These are phyloP conservation scores for Fraxinus sp. DNA, from an alignment of 305 asterid genomes.

Conservation along the genomic window DNA sequence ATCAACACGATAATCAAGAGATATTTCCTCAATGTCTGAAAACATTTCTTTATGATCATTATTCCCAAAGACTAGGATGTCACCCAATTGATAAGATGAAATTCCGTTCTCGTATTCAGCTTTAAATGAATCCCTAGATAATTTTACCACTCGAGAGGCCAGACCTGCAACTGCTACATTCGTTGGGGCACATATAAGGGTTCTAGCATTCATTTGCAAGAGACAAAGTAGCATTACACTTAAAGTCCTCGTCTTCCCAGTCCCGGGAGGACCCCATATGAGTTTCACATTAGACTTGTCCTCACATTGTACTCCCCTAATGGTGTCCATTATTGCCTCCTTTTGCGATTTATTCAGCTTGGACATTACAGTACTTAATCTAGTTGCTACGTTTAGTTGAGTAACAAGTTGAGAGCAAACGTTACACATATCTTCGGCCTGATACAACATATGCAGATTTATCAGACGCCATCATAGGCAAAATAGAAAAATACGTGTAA, in stretches of 20 bases:
- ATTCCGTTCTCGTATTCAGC: slow-evolving; percentile 17
- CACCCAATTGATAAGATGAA: slow-evolving; percentile 47
- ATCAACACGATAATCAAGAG: slow-evolving; percentile 51
- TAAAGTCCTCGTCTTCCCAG: slow-evolving; percentile 61
- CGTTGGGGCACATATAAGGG: slow-evolving; percentile 60
- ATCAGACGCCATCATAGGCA: neutral
- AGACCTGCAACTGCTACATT: slow-evolving; percentile 54
- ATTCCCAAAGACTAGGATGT: slow-evolving; percentile 54
- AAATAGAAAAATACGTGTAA: neutral
- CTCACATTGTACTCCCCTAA: slow-evolving; percentile 34
- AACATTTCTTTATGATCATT: slow-evolving; percentile 45
- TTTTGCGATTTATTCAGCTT: slow-evolving; percentile 53
- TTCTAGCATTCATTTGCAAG: slow-evolving; percentile 41
- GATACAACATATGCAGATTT: slow-evolving; percentile 7
- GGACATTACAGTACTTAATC: slow-evolving; percentile 16
- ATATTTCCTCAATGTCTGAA: slow-evolving; percentile 52
- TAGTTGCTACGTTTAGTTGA: slow-evolving; percentile 25
- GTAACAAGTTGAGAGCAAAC: slow-evolving; percentile 22
- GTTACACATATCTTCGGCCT: slow-evolving; percentile 37
- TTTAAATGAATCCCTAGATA: slow-evolving; percentile 35
- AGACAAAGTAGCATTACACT: slow-evolving; percentile 47
- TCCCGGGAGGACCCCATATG: slow-evolving; percentile 81
- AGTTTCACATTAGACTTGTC: slow-evolving; percentile 50
- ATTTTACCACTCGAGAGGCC: slow-evolving; percentile 46
- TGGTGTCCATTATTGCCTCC: slow-evolving; percentile 38